These are phyloP conservation scores for Phallus indusiatus DNA, from an alignment of 768 basidiomycete species.

Conservation along the genomic window DNA sequence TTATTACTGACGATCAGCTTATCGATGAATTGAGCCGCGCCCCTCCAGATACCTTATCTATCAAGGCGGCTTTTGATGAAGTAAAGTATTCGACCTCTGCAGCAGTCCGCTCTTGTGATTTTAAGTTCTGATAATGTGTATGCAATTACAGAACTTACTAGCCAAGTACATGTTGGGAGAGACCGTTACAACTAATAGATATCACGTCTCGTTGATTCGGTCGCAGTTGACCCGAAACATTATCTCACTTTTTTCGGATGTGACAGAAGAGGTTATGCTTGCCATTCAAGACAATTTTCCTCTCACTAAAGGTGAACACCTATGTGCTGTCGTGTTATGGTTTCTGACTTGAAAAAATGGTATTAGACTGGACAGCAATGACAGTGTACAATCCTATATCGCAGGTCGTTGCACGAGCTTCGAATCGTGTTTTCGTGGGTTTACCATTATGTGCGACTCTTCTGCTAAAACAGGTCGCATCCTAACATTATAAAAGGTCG, in stretches of 20 bases:
- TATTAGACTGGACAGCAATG: constrained; percentile 26
- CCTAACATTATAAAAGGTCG: too few species aligned
- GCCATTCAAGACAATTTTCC: constrained; percentile 33
- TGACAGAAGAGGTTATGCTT: constrained; percentile 34
- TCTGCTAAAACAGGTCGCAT: neutral
- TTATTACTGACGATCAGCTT: neutral
- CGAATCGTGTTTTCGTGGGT: constrained; percentile 38
- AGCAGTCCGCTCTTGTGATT: neutral
- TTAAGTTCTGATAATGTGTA: neutral
- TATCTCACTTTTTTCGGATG: constrained; percentile 25
- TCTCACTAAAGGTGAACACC: constrained; percentile 7
- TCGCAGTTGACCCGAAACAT: constrained; percentile 29
- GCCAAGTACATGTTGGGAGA: constrained; percentile 28
- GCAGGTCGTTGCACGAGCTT: constrained; percentile 29
- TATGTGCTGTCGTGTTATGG: neutral
- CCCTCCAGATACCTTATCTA: constrained; percentile 29
- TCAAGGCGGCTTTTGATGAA: constrained; percentile 21
- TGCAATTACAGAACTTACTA: constrained; percentile 25
- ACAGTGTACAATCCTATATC: constrained; percentile 19
- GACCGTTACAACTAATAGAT: constrained; percentile 20
- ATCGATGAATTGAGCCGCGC: constrained; percentile 40
- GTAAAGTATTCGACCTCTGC: constrained; percentile 18
- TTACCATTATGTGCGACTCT: constrained; percentile 31
- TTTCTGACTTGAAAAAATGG: neutral
- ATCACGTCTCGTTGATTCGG: constrained; percentile 22